Base-by-base conservation (phyloP, 306 rosid genomes). In the Medicago arabica region DNA sequence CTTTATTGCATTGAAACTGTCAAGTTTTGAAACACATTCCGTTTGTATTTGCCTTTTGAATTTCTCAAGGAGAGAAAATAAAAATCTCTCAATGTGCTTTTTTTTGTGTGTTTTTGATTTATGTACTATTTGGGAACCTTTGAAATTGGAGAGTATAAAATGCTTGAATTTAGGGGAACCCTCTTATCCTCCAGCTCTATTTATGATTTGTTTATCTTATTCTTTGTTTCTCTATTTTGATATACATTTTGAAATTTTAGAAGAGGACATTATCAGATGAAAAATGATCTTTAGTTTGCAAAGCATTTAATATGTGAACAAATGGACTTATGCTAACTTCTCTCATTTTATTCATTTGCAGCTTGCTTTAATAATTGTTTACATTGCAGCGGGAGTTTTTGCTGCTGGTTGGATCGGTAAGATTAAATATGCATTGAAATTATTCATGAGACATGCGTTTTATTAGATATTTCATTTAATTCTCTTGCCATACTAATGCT, bases 361-460 rank as follows among this genome's bases (percentile, higher is more conserved):
- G 98, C 98, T 91, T 81, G 92, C 96, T 67, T 85, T 89, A 67
- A 87, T 85, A 75, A 87, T 91, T 55, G 87, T 94, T 78, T 89
- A 94, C 84, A 94, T 94, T 68, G 98, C 98, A n/a, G 87, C 17
- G 67, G 97, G 91, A 58, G 98, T 94, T 77, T 94, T 94, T 57
- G 84, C 81, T 60, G 93, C 96, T 67, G 98, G 98, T 75, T 94
- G 98, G 98, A 94, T 94, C 77, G 98, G 98, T 94, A 87, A 89
- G 70, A 19, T 80, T 43, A 34, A 68, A 63, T 74, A 28, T 81
- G 79, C 66, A 50, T 76, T 21, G 50, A 72, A 73, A 62, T 53
- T 78, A 70, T 15, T 79, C 18, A 57, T 63, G 59, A 44, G 54
- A 49, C 55, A 55, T 83, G 41, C 77, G 23, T 67, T 43, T 53